phyloP scores from a whole-genome alignment of 202 grass and related monocot genomes.

The Panicum virgatum region DNA sequence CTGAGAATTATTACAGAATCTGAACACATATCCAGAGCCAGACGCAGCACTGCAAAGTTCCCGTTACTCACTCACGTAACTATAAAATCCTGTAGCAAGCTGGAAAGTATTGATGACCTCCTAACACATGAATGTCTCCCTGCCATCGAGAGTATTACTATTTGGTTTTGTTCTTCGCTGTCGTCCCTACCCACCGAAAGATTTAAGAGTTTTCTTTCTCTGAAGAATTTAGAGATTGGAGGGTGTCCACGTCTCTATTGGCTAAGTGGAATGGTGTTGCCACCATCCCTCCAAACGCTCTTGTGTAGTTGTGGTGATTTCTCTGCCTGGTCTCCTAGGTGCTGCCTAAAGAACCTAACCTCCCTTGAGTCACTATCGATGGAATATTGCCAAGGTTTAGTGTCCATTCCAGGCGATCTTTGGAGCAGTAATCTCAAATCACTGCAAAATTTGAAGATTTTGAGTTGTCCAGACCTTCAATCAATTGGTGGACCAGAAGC shows the following conservation, averaged over 20 bases:
- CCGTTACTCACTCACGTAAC: neutral
- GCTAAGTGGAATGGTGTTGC: neutral
- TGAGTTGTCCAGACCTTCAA: neutral
- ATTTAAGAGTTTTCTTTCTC: neutral
- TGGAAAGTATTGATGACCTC: neutral
- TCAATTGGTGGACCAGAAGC: neutral
- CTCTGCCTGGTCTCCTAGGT: neutral
- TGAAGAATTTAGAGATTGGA: neutral
- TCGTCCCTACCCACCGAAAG: neutral
- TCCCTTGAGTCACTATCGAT: neutral
- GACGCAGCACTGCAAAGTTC: neutral
- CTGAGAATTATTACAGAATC: neutral
- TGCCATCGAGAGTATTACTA: neutral
- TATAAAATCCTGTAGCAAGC: neutral
- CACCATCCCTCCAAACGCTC: neutral
- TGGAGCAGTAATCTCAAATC: neutral
- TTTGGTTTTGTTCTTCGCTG: neutral
- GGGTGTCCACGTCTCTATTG: neutral
- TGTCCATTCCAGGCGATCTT: neutral
- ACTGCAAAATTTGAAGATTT: neutral
- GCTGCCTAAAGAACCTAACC: neutral
- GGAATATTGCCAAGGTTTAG: rapidly evolving
- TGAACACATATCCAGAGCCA: neutral
- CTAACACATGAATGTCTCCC: neutral
- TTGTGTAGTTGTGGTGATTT: neutral